Base-by-base conservation (phyloP, 306 rosid species). In the Abrus precatorius region DNA sequence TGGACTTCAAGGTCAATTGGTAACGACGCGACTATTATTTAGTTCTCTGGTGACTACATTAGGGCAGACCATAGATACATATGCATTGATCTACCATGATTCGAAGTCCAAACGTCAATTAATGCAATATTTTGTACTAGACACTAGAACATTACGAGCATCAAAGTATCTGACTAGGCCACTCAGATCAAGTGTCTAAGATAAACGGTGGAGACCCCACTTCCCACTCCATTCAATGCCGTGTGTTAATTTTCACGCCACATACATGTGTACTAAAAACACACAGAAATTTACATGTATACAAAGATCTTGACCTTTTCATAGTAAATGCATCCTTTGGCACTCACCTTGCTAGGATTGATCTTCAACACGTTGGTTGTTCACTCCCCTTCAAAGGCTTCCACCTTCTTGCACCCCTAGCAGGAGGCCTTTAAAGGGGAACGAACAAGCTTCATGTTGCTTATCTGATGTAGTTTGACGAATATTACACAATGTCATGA, bases 341-440 rank as follows among this genome's bases (percentile, higher is more conserved):
- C 2, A 28, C 36, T 29, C 61, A 4, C 2, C 61, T 14, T 54
- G 5, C 34, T 9, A 49, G 61, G 45, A 60, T 10, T n/a, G 49
- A 75, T 55, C 53, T 80, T 83, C 85, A 87, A 76, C 83, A 67
- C 71, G 72, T 68, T 60, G 64, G 64, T 63, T 85, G 83, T 79
- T 79, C 68, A 13, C 80, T 80, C 84, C 88, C 82, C 40, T 4
- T 85, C 88, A 82, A 85, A 49, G 82, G 84, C 88, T 87, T 87
- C 91, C 79, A 69, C 2, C 69, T 78, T 48, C 20, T 29, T 70
- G 47, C 75, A 33, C 13, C 72, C 28, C 38, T 28, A 67, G 87
- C 47, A 60, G 75, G 84, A 78, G 43, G 83, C 76, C 12, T 33
- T 59, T 74, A 3, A 36, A 48, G 75, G 84, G 47, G 44, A 20